Percentiles rank a stretch among this genome's conserved stretches.
These are phyloP conservation scores for Gossypium laxum DNA, from an alignment of 441 rosid species.

Conservation along the genomic window DNA sequence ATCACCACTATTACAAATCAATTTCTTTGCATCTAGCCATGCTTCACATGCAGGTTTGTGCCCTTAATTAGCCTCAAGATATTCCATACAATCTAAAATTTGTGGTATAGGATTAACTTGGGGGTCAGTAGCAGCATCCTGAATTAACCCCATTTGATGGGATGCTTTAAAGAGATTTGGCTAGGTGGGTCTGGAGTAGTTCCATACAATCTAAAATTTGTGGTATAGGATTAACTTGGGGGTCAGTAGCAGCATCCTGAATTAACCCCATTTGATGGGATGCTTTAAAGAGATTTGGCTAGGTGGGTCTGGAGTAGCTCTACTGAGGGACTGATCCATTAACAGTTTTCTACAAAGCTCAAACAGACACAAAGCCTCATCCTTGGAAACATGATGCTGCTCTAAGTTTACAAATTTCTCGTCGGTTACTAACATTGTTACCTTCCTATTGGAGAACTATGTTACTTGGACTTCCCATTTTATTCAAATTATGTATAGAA, in stretches of 20 bases:
- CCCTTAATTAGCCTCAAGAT: neutral
- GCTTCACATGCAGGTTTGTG: neutral
- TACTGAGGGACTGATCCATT: neutral
- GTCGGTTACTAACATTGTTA: neutral
- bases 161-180: too few species aligned
- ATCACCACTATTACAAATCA: neutral
- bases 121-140: too few species aligned
- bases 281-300: neutral
- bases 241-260: neutral
- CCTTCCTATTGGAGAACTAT: neutral
- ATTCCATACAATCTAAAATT: too few species aligned
- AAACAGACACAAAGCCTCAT: neutral
- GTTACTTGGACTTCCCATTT: neutral
- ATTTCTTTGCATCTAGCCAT: neutral
- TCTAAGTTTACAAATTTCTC: neutral
- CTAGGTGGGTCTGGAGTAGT: too few species aligned
- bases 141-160: too few species aligned
- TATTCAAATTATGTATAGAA: neutral
- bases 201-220: neutral
- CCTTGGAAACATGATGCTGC: neutral
- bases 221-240: neutral
- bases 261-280: neutral
- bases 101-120: too few species aligned
- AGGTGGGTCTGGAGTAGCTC: neutral
- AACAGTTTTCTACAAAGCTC: neutral